Evolutionary conservation across 2,329 filamentous ascomycete genomes (phyloP), one percentile per base, ranked within the genome.

Genomic region (Epichloe aotearoae): DNA sequence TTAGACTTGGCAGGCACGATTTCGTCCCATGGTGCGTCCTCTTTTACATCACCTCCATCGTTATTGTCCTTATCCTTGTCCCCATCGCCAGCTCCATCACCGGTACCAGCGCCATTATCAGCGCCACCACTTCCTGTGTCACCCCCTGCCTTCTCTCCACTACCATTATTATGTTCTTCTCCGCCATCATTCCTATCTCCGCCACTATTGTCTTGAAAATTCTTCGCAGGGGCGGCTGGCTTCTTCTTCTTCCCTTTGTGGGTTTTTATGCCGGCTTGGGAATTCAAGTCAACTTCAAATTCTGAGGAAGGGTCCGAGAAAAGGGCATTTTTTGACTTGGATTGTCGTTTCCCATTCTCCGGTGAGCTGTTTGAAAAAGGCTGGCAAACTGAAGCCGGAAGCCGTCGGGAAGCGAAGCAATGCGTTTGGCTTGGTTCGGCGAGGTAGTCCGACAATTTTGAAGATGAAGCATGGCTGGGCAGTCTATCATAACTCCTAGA

Each of bases 11-110:
- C 49, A 3, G 58, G 49, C 19, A 58, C 41, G 34, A 64, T 61
- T 15, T 53, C 54, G 12, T 54, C 61, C 63, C 61, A 66, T 19
- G 66, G 63, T 41, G 69, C 65, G 46, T 64, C 65, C 26, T 56
- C 56, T n/a, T n/a, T 67, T 17, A 67, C 67, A 40, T 67, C 68
- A n/a, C 60, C 67, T 8, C 57, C 64, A 17, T 61, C 67, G 39
- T 63, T 61, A 14, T 62, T 62, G 43, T 63, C 68, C 20, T 61
- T 48, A 37, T 54, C 53, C n/a, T 51, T 47, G n/a, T 52, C 50
- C 17, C 17, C 46, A 6, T 47, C 47, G n/a, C 49, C 53, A 20
- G 36, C 44, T 11, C 41, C 49, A 30, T 49, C n/a, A 4, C 47
- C 53, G 11, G 48, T 40, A 11, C 37, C 52, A 17, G 42, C 46